phyloP scores from a whole-genome alignment of 768 basidiomycete genomes.

The Pisolithus microcarpus region DNA sequence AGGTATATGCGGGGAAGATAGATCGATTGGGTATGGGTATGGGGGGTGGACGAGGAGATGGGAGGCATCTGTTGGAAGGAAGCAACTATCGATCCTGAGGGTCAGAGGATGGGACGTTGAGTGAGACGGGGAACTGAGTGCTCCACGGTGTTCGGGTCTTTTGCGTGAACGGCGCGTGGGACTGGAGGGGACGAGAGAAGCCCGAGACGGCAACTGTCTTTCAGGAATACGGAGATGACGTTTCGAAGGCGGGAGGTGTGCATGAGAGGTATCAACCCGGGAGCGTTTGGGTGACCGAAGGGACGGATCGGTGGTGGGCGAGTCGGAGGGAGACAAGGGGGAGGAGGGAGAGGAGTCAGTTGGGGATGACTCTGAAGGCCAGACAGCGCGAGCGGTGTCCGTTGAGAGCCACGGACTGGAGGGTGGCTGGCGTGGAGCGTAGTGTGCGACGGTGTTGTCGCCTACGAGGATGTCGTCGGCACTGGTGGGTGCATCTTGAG shows the following conservation, averaged over 20 bases:
- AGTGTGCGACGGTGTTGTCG: conserved; percentile 18
- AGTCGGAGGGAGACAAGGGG: conserved; percentile 34
- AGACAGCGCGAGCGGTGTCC: conserved; percentile 21
- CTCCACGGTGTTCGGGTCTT: conserved; percentile 24
- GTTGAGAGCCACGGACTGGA: conserved; percentile 25
- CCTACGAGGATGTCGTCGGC: conserved; percentile 33
- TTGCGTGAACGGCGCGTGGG: conserved; percentile 27
- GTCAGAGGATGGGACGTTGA: conserved; percentile 14
- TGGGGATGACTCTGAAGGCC: conserved; percentile 36
- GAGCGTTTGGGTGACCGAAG: conserved; percentile 24
- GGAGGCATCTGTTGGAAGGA: conserved; percentile 18
- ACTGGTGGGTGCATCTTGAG: conserved; percentile 20
- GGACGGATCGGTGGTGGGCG: conserved; percentile 8
- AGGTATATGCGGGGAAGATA: conserved; percentile 51
- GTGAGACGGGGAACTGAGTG: conserved; percentile 20
- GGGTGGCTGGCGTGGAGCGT: conserved; percentile 38
- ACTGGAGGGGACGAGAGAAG: conserved; percentile 16
- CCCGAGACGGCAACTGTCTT: conserved; percentile 10
- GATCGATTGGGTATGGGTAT: conserved; percentile 31
- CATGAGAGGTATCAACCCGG: conserved; percentile 19
- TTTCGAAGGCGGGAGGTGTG: conserved; percentile 10
- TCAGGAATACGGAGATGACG: conserved; percentile 7
- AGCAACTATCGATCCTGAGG: conserved; percentile 20
- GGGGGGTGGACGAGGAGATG: conserved; percentile 24
- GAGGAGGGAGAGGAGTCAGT: conserved; percentile 28